phyloP scores from a whole-genome alignment of 495 filamentous ascomycete species.

The Lentithecium fluviatile region DNA sequence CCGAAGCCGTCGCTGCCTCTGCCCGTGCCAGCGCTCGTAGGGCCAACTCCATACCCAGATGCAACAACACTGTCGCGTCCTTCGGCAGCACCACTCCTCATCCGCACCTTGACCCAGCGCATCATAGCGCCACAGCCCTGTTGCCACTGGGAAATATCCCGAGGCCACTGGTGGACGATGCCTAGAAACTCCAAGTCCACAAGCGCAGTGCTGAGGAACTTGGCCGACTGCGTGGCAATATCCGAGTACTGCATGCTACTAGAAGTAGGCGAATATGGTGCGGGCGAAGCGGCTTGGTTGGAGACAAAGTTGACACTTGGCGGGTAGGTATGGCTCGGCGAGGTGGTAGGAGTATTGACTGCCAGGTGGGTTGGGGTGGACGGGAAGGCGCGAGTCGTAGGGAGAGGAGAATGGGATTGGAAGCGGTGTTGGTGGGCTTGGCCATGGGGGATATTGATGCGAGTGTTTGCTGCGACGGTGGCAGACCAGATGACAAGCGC shows the following conservation, averaged over 20 bases:
- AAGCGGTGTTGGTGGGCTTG: conserved; percentile 10
- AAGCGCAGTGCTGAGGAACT: conserved; percentile 23
- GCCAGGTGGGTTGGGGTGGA: conserved; percentile 11
- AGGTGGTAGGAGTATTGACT: background rate
- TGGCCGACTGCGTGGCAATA: conserved; percentile 17
- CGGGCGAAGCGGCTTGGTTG: conserved; percentile 9
- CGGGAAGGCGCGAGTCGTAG: conserved; percentile 5
- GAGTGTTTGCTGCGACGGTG: conserved; percentile 30
- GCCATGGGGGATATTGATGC: conserved; percentile 16
- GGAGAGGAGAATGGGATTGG: conserved; percentile 22
- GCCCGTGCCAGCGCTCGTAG: conserved; percentile 26
- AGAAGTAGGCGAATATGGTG: background rate
- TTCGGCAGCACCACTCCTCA: conserved; percentile 26
- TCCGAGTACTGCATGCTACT: conserved; percentile 32
- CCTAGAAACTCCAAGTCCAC: conserved; percentile 25
- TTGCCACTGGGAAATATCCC: conserved; percentile 32
- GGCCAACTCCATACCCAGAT: background rate
- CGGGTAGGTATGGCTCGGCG: conserved; percentile 20
- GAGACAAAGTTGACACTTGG: conserved; percentile 11
- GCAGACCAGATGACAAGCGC: conserved; percentile 40
- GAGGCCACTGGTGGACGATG: conserved; percentile 24
- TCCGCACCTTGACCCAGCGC: conserved; percentile 36
- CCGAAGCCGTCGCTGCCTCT: conserved; percentile 28
- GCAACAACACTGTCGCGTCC: conserved; percentile 23
- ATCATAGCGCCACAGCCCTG: conserved; percentile 30